phyloP scores from a whole-genome alignment of 2,329 filamentous ascomycete genomes.

The Chrysoporthe cubensis region DNA sequence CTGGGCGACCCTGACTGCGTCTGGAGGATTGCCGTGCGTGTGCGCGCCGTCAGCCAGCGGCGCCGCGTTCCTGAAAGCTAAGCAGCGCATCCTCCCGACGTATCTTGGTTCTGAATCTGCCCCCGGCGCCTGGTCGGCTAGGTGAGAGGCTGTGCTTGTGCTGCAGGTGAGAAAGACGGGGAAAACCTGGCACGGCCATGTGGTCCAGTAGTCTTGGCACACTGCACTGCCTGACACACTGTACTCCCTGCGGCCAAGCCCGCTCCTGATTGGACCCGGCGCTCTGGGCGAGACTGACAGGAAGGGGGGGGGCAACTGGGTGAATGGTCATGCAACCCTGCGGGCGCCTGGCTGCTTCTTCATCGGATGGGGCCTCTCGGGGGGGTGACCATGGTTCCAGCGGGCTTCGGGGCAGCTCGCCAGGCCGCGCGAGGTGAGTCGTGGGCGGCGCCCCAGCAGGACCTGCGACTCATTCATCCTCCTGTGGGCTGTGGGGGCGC shows the following conservation, averaged over 20 bases:
- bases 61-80: background rate
- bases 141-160: background rate
- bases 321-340: slow-evolving; percentile 15
- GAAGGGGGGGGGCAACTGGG: background rate
- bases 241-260: background rate
- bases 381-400: background rate
- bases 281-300: slow-evolving; percentile 19
- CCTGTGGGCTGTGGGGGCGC: background rate
- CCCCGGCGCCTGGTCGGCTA: slow-evolving; percentile 10
- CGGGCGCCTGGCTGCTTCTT: background rate
- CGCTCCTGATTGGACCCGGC: slow-evolving; percentile 25
- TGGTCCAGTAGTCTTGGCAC: slow-evolving; percentile 15
- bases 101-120: slow-evolving; percentile 4
- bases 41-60: background rate
- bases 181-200: slow-evolving; percentile 25
- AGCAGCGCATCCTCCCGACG: background rate
- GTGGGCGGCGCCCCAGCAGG: no score
- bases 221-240: slow-evolving; percentile 18
- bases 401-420: background rate
- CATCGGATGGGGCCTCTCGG: background rate
- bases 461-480: no score
- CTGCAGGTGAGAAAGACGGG: slow-evolving; percentile 10
- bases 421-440: no score
- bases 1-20: no score
- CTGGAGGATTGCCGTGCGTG: background rate